Conservation (phyloP, 345 rosid genomes). For the Populus simonii region DNA sequence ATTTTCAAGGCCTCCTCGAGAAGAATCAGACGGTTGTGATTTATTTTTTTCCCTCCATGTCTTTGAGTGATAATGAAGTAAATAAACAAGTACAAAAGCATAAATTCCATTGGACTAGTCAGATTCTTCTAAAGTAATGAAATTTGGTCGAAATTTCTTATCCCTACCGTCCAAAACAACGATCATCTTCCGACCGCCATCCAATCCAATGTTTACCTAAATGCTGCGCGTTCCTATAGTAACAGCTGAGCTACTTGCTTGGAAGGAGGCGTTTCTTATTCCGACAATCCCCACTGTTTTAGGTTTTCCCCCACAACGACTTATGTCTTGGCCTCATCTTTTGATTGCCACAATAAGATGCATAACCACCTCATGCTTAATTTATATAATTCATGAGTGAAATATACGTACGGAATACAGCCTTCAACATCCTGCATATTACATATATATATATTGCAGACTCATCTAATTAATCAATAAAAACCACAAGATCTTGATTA, state of each 20-base stretch:
- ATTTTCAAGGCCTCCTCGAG: conserved; percentile 25
- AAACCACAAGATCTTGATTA: too few relatives aligned
- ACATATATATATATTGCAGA: neutral
- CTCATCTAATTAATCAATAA: too few relatives aligned
- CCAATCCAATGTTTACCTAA: neutral
- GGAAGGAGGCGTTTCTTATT: neutral
- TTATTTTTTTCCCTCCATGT: neutral
- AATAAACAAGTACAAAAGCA: neutral
- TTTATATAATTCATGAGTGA: too few relatives aligned
- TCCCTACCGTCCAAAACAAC: neutral
- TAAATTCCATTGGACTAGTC: neutral
- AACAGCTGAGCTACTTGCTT: neutral
- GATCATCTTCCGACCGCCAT: neutral
- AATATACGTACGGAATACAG: neutral
- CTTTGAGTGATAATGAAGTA: neutral
- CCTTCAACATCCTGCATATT: neutral
- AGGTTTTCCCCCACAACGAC: neutral
- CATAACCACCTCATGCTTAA: neutral
- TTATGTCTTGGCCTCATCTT: neutral
- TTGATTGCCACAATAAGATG: neutral
- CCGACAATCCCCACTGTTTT: neutral
- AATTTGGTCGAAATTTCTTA: conserved; percentile 6
- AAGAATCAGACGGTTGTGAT: conserved; percentile 11
- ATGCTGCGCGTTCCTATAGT: neutral
- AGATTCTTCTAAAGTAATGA: neutral